Conservation (phyloP, 2,329 filamentous ascomycete genomes). For the Colletotrichum higginsianum region DNA sequence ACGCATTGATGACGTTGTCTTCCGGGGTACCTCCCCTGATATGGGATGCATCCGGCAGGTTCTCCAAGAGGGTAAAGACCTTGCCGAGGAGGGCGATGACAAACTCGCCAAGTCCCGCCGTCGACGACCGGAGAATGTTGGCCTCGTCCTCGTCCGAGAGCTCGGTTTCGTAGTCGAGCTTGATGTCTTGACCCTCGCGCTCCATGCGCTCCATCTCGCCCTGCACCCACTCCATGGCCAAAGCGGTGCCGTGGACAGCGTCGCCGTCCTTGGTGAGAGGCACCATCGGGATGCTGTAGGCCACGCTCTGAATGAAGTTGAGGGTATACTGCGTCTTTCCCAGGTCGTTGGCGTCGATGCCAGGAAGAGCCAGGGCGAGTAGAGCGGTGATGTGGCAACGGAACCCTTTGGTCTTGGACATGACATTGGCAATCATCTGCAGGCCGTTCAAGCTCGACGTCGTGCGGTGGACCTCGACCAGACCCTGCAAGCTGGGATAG, state of each 20-base stretch:
- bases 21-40: slow-evolving; percentile 93
- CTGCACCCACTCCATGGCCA: slow-evolving; percentile 95
- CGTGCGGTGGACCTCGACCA: slow-evolving; percentile 97
- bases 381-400: slow-evolving; percentile 95
- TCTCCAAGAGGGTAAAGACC: slow-evolving; percentile 95
- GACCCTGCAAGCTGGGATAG: slow-evolving; percentile 94
- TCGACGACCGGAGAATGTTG: slow-evolving; percentile 91
- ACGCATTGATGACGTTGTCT: slow-evolving; percentile 95
- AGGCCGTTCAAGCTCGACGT: slow-evolving; percentile 93
- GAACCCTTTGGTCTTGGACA: slow-evolving; percentile 95
- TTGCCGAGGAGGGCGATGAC: slow-evolving; percentile 91
- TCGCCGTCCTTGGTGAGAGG: slow-evolving; percentile 80
- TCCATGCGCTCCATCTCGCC: slow-evolving; percentile 94
- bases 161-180: slow-evolving; percentile 87
- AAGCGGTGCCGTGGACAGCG: slow-evolving; percentile 78
- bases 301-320: slow-evolving; percentile 94
- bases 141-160: slow-evolving; percentile 90
- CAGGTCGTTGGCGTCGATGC: slow-evolving; percentile 97
- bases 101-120: slow-evolving; percentile 94
- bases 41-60: slow-evolving; percentile 90
- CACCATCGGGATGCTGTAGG: slow-evolving; percentile 94
- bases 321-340: slow-evolving; percentile 96
- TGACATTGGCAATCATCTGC: slow-evolving; percentile 91
- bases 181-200: slow-evolving; percentile 84
- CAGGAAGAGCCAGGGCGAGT: slow-evolving; percentile 91